Base-by-base conservation (phyloP, 768 basidiomycete species). In the Phlegmacium glaucopus region DNA sequence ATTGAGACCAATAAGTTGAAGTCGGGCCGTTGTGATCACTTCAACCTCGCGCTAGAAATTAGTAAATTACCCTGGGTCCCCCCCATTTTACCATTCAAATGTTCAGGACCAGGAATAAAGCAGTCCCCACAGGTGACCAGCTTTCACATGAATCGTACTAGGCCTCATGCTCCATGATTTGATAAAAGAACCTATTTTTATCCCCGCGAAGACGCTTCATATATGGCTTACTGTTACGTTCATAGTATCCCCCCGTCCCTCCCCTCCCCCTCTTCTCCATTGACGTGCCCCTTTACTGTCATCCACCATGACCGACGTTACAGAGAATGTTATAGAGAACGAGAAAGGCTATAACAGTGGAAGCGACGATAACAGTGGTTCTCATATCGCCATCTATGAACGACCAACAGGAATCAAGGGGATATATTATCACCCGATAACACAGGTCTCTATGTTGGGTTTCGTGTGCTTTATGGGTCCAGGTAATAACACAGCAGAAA, bases 381-480 rank as follows among this genome's bases (percentile, higher is more conserved):
- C 50, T 9, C 42, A 48, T 13, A 49, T 50, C 12, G 57, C 54
- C 1, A 55, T 72, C 45, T 72, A 69, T 58, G 67, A 75, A 50
- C 74, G 76, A 39, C 80, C 75, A 1, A 71, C 61, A 7, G 82
- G 82, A 11, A 44, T 78, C 44, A 77, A 65, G 55, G 80, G 79
- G 10, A 6, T 83, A 25, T 87, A 85, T 59, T 77, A 78, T 51
- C 71, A 83, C 53, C 76, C 82, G 16, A 56, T 72, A 47, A 79
- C 77, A 0, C 82, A 85, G 63, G 67, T 86, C 42, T 63, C 63
- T 43, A 67, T 90, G 63, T 70, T 89, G 13, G 88, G 85, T 35
- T 72, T 89, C 39, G 80, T 89, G 40, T 86, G 85, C 50, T 82
- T 82, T 60, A 78, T 82, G 80, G 72, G 76, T 55, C 75, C 74